Base-by-base conservation (phyloP, 768 basidiomycete species). In the Stropharia rugosoannulata region DNA sequence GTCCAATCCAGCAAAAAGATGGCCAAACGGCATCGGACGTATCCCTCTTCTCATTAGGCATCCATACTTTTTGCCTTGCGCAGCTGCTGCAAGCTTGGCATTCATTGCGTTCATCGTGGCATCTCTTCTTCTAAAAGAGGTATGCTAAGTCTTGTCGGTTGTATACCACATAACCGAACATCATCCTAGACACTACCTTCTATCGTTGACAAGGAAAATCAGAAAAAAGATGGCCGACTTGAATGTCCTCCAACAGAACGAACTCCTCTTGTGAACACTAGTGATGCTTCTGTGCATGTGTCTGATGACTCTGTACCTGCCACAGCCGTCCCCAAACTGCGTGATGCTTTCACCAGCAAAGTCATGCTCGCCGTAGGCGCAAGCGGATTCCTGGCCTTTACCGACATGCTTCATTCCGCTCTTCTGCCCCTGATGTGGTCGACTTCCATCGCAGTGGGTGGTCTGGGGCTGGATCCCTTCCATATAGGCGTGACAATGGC, bases 381-480 rank as follows among this genome's bases (percentile, higher is more conserved):
- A 56, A 68, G 73, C 54, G 59, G 62, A 5, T 70, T 72, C 60
- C 66, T 78, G 16, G 44, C 71, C 15, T 78, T 79, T 65, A 57
- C 65, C 27, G 75, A 75, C 54, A 75, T 76, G 70, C 59, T 64
- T 40, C 62, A 69, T 42, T 61, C 63, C 19, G 74, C 71, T 13
- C 72, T 80, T 15, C 57, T 67, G 22, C 77, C 77, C 15, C 68
- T 80, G 44, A 67, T 78, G 36, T 79, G 72, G 53, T 84, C 87
- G 13, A 90, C 87, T 0, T 82, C 89, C 0, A 66, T 82, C 46
- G 66, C 70, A 13, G 72, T 79, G 1, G 89, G 89, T 19, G 89
- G 89, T 2, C 78, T 89, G 4, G 87, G 87, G 4, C 72, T 91
- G 40, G 70, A 76, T 18, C 85, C 90, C 0, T 77, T 79, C 40